Evolutionary conservation across 164 flowering plant genomes (phyloP).

Genomic region (Nelumbo lutea): DNA sequence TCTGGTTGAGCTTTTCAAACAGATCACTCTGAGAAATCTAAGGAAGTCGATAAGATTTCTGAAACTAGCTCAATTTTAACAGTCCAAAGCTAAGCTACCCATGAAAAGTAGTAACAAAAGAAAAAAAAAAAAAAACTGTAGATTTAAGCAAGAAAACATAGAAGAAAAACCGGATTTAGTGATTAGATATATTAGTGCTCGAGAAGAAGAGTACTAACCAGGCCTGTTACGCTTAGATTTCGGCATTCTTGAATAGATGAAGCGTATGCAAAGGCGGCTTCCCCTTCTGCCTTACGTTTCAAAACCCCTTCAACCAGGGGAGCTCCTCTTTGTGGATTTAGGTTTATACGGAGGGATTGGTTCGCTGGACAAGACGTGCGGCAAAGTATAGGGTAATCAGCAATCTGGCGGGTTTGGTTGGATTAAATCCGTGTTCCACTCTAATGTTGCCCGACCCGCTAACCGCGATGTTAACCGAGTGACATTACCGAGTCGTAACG

Average conservation of each 20-base stretch:
- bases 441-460: no score
- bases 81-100: not conserved
- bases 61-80: not conserved
- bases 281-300: not conserved
- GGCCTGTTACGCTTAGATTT: not conserved
- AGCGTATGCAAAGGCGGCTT: not conserved
- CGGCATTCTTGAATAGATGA: not conserved
- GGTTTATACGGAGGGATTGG: no score
- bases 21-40: not conserved
- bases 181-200: not conserved
- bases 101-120: not conserved
- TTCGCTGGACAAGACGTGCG: no score
- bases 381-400: no score
- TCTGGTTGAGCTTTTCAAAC: not conserved
- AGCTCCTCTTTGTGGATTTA: no score
- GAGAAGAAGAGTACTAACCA: not conserved
- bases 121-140: not conserved
- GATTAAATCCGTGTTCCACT: no score
- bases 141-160: not conserved
- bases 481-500: no score
- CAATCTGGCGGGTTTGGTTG: no score
- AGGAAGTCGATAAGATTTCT: not conserved
- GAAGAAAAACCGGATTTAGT: not conserved
- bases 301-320: no score
- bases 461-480: no score